These are phyloP conservation scores for Candida labiduridarum DNA, from an alignment of 1,139 yeast species.

Conservation along the genomic window DNA sequence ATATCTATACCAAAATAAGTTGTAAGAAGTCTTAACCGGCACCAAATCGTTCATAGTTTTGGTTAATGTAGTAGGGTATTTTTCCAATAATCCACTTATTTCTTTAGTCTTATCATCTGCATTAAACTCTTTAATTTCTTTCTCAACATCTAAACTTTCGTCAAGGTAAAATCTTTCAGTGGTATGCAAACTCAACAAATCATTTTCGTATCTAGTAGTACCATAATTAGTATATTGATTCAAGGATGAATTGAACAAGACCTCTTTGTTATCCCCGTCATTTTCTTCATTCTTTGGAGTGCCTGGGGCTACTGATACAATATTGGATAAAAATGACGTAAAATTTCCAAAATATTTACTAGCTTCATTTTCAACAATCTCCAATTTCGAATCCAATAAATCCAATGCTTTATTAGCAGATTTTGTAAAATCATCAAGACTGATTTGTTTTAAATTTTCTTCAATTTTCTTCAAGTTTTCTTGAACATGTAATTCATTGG, in stretches of 20 bases:
- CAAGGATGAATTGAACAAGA: constrained; percentile 23
- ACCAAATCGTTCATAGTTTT: constrained; percentile 66
- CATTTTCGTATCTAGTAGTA: constrained; percentile 43
- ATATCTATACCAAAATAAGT: constrained; percentile 77
- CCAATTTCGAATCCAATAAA: constrained; percentile 66
- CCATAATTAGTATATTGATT: constrained; percentile 37
- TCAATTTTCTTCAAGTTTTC: constrained; percentile 35
- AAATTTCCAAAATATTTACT: constrained; percentile 59
- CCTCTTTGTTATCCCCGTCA: constrained; percentile 19
- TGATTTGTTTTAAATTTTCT: constrained; percentile 30
- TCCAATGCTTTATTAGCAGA: constrained; percentile 66
- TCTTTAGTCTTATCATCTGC: constrained; percentile 55
- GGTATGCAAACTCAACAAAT: constrained; percentile 45
- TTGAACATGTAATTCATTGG: constrained; percentile 23
- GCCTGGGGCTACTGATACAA: constrained; percentile 40
- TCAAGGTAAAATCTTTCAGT: constrained; percentile 22
- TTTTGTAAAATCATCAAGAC: constrained; percentile 15
- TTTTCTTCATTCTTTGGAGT: constrained; percentile 13
- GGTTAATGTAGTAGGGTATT: constrained; percentile 54
- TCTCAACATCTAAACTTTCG: constrained; percentile 19
- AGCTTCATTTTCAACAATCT: constrained; percentile 65
- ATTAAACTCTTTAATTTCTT: constrained; percentile 32
- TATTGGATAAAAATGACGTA: constrained; percentile 58
- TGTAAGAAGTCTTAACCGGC: constrained; percentile 61
- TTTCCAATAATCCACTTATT: constrained; percentile 50